phyloP scores from a whole-genome alignment of 495 filamentous ascomycete genomes.

The Podospora comata region DNA sequence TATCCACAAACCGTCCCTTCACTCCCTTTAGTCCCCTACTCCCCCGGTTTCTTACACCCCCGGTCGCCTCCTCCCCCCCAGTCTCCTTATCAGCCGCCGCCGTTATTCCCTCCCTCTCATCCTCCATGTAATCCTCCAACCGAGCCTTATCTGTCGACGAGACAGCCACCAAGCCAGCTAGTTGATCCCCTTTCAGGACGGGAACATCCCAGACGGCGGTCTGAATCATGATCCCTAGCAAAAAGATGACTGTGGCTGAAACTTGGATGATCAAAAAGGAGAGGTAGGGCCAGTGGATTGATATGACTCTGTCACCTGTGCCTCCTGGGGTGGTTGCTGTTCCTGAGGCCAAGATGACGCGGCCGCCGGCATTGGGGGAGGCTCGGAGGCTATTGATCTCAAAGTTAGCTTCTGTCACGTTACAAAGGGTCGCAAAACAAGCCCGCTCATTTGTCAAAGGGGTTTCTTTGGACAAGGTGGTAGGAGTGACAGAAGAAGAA shows the following conservation, averaged over 20 bases:
- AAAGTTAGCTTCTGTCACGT: background rate
- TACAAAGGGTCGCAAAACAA: background rate
- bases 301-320: slow-evolving; percentile 22
- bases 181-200: slow-evolving; percentile 27
- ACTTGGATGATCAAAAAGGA: slow-evolving; percentile 28
- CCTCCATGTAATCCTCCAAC: slow-evolving; percentile 13
- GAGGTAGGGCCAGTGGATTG: slow-evolving; percentile 27
- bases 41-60: background rate
- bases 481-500: too few relatives aligned
- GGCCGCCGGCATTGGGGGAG: background rate
- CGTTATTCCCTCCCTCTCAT: background rate
- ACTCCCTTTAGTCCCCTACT: background rate
- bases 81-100: background rate
- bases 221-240: slow-evolving; percentile 30
- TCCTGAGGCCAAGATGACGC: background rate
- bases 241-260: slow-evolving; percentile 12
- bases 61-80: background rate
- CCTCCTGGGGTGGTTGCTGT: background rate
- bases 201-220: slow-evolving; percentile 30
- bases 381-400: background rate
- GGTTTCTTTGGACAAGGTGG: too few relatives aligned
- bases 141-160: slow-evolving; percentile 21
- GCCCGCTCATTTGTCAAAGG: too few relatives aligned
- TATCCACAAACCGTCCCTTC: background rate
- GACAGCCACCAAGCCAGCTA: slow-evolving; percentile 26